phyloP scores from a whole-genome alignment of 1,284 basidiomycete species.

The Sporisorium exsertum region DNA sequence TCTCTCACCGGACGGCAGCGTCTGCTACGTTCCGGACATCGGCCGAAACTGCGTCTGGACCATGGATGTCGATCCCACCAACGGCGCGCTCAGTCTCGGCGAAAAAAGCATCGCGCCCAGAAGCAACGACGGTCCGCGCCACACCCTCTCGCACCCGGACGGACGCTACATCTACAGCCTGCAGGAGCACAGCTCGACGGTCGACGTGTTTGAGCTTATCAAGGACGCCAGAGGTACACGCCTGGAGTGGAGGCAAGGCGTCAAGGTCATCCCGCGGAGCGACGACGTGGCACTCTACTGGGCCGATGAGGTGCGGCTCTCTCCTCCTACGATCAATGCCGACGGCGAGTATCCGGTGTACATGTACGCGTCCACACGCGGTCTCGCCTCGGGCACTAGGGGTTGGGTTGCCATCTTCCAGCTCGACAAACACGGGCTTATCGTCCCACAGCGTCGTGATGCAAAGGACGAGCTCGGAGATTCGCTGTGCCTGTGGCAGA shows the following conservation, averaged over 20 bases:
- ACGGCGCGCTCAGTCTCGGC: conserved; percentile 60
- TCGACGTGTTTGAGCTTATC: conserved; percentile 61
- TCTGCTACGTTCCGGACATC: conserved; percentile 48
- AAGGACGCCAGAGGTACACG: conserved; percentile 22
- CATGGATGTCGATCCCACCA: conserved; percentile 63
- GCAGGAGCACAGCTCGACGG: conserved; percentile 67
- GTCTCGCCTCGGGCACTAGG: conserved; percentile 62
- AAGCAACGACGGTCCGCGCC: conserved; percentile 69
- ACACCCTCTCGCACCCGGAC: conserved; percentile 70
- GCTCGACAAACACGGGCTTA: conserved; percentile 59
- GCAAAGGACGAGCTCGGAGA: conserved; percentile 22
- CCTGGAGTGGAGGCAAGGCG: conserved; percentile 61
- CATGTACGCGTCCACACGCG: conserved; percentile 70
- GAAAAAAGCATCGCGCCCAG: conserved; percentile 69
- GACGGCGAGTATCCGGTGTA: conserved; percentile 34
- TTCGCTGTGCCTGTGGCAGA: conserved; percentile 62
- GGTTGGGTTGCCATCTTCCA: conserved; percentile 69
- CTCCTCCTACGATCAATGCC: conserved; percentile 36
- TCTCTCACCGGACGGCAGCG: conserved; percentile 27
- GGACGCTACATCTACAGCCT: conserved; percentile 70
- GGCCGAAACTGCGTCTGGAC: conserved; percentile 71
- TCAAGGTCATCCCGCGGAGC: conserved; percentile 65
- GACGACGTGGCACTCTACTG: conserved; percentile 57
- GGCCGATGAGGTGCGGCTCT: conserved; percentile 70
- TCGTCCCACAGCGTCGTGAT: conserved; percentile 24